Conservation (phyloP, 192 early-diverging fungal genomes). For the Anaeromyces robustus region DNA sequence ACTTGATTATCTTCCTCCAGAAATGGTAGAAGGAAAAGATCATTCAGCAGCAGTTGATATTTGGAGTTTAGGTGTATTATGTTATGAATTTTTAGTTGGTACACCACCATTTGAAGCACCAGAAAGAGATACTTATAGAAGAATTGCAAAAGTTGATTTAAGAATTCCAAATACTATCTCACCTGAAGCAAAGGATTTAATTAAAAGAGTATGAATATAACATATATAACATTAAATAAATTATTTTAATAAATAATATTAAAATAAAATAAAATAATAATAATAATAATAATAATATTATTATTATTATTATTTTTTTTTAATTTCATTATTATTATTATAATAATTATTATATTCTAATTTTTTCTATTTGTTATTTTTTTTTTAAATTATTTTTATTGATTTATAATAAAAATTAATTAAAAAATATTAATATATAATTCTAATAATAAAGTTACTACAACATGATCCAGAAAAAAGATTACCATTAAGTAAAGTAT, state of each 20-base stretch:
- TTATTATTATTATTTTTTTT: background rate
- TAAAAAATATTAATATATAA: background rate
- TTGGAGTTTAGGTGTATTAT: conserved; percentile 84
- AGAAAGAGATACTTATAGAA: conserved; percentile 50
- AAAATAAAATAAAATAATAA: background rate
- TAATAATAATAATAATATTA: background rate
- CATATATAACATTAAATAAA: no score
- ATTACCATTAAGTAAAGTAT: conserved; percentile 54
- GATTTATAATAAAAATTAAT: no score
- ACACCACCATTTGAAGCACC: conserved; percentile 79
- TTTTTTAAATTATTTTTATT: no score
- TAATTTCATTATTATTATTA: background rate
- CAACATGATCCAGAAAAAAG: conserved; percentile 52
- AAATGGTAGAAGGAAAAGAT: conserved; percentile 78
- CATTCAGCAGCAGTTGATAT: conserved; percentile 72
- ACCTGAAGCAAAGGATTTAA: conserved; percentile 67
- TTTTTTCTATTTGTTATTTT: no score
- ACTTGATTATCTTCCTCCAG: conserved; percentile 87
- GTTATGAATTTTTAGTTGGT: conserved; percentile 88
- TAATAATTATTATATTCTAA: no score
- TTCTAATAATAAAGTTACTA: conserved; percentile 33
- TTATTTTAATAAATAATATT: no score
- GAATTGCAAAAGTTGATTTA: conserved; percentile 72
- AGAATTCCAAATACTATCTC: conserved; percentile 65
- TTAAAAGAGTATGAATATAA: conserved; percentile 40